Conservation (phyloP, 2,329 filamentous ascomycete species). For the Fusarium miscanthi region DNA sequence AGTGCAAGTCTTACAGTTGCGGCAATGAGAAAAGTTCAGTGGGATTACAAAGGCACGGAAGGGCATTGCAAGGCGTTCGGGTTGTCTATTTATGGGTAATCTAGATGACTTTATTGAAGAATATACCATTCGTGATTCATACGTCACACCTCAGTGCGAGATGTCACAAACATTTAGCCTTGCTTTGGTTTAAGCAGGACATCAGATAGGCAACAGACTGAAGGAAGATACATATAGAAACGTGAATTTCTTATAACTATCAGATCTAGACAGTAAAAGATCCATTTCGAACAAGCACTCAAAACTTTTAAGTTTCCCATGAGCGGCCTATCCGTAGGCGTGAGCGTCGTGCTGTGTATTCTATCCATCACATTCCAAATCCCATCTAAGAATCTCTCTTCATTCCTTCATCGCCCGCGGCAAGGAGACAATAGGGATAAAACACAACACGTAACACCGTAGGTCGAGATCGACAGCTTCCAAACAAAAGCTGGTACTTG, state of each 20-base stretch:
- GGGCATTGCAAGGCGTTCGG: slow-evolving; percentile 52
- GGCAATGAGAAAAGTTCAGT: slow-evolving; percentile 21
- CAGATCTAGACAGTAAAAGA: slow-evolving; percentile 32
- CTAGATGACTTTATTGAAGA: slow-evolving; percentile 33
- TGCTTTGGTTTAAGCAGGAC: not conserved
- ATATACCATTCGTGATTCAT: slow-evolving; percentile 36
- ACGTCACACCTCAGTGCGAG: not conserved
- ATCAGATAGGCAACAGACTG: not conserved
- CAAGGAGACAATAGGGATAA: slow-evolving; percentile 24
- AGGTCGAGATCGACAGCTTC: not conserved
- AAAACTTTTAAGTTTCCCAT: slow-evolving; percentile 16
- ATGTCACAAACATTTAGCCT: not conserved
- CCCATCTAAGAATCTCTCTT: slow-evolving; percentile 31
- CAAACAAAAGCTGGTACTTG: slow-evolving; percentile 3
- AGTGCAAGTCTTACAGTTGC: slow-evolving; percentile 26
- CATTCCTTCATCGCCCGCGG: slow-evolving; percentile 28
- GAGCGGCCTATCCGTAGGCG: slow-evolving; percentile 36
- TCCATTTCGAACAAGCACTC: slow-evolving; percentile 21
- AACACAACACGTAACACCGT: slow-evolving; percentile 27
- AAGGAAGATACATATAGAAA: slow-evolving; percentile 4
- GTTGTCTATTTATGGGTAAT: slow-evolving; percentile 38
- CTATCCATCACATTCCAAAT: slow-evolving; percentile 33
- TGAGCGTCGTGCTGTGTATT: slow-evolving; percentile 40
- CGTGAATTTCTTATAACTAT: slow-evolving; percentile 10
- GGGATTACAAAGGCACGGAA: slow-evolving; percentile 36